Evolutionary conservation across 768 basidiomycete genomes (phyloP), one percentile per base, ranked within the genome.

Genomic region (Rhodotorula babjevae): DNA sequence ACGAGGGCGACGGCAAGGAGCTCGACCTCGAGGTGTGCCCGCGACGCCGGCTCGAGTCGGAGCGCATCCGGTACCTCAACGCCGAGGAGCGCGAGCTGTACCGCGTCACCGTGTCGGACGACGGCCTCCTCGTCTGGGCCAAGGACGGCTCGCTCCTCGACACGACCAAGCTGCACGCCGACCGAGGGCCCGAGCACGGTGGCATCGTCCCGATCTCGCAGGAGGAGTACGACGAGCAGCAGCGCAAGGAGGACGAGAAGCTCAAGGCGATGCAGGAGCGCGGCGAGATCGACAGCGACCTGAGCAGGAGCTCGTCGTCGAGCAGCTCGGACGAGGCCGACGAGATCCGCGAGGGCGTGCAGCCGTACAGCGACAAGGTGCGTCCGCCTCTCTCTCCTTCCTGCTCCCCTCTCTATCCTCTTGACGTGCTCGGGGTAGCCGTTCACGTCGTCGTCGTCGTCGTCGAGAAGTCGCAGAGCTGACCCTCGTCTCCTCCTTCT

Each of bases 21-120:
- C 70, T 82, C 2, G 77, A 78, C 42, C 74, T 81, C 18, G 79
- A 79, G 25, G 79, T 78, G 55, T 77, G 80, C 62, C 78, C 80
- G 2, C 76, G 82, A 2, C 77, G 79, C 6, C 78, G 79, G 50
- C 76, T 82, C 58, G 81, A 82, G 46, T 80, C 79, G 67, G 82
- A 82, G 67, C 67, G 76, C 11, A 82, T 82, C 68, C 74, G 68
- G n/a, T 75, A 72, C 62, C 67, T 72, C 29, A 80, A 77, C 1
- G 80, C 80, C 18, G 81, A 81, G 64, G 78, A 82, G 65, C 69
- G 81, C 2, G 73, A 81, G 62, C 79, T 81, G 58, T 83, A 83
- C 72, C 74, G 80, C 18, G 79, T 82, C 50, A 64, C 69, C n/a
- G 76, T 83, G 42, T 78, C 79, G 56, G 56, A 70, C 1, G 63